A percentile compares a stretch with the other conserved stretches of the same genome.
phyloP scores from a whole-genome alignment of 2,329 filamentous ascomycete species.

The Lasiodiplodia sp. region DNA sequence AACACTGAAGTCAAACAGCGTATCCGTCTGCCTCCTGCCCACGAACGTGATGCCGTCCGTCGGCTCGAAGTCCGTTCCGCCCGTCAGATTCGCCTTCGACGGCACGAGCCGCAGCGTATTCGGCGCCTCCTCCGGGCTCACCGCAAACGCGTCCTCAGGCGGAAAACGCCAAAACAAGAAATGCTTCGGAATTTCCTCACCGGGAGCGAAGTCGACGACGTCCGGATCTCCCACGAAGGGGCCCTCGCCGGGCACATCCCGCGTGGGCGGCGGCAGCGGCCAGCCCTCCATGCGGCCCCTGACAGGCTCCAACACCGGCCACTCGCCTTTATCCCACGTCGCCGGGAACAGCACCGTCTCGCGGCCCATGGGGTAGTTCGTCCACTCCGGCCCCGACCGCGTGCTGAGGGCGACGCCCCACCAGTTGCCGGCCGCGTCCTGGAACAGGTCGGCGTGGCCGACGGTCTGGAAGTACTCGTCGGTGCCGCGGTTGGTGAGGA shows the following conservation, averaged over 20 bases:
- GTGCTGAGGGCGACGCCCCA: slow-evolving; percentile 53
- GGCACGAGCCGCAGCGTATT: slow-evolving; percentile 58
- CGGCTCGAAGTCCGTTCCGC: slow-evolving; percentile 58
- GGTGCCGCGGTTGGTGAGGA: slow-evolving; percentile 39
- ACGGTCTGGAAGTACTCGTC: slow-evolving; percentile 57
- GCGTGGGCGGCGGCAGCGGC: slow-evolving; percentile 47
- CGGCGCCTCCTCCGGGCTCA: slow-evolving; percentile 53
- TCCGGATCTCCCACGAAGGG: slow-evolving; percentile 55
- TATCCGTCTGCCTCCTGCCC: slow-evolving; percentile 62
- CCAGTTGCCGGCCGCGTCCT: slow-evolving; percentile 60
- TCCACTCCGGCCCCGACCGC: slow-evolving; percentile 42
- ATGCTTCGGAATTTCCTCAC: slow-evolving; percentile 57
- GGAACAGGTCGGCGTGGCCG: slow-evolving; percentile 65
- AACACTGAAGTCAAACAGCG: slow-evolving; percentile 60
- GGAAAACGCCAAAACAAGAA: slow-evolving; percentile 66
- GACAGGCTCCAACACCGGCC: slow-evolving; percentile 49
- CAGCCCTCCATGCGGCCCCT: slow-evolving; percentile 55
- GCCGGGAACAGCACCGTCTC: slow-evolving; percentile 60
- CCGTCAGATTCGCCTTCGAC: slow-evolving; percentile 62
- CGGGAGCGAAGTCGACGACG: slow-evolving; percentile 55
- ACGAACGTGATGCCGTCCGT: slow-evolving; percentile 61
- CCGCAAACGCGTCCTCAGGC: slow-evolving; percentile 52
- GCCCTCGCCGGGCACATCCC: slow-evolving; percentile 49
- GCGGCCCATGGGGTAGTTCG: slow-evolving; percentile 59
- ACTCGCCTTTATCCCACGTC: slow-evolving; percentile 56